phyloP scores from a whole-genome alignment of 2,329 filamentous ascomycete species.

The Aspergillus nomiae region DNA sequence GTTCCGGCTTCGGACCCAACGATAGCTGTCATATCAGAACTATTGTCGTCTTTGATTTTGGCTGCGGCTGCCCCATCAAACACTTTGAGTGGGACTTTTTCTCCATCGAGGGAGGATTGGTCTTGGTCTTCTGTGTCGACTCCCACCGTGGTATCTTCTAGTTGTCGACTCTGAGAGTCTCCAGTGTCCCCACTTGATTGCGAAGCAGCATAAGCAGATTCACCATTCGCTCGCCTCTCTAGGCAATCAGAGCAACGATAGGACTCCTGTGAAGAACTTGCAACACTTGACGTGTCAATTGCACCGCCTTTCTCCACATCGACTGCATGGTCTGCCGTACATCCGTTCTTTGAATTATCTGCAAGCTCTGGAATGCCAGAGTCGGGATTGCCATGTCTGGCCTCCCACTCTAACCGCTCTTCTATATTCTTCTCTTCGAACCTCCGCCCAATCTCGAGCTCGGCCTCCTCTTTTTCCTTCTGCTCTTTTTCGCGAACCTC shows the following conservation, averaged over 20 bases:
- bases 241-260: constrained; percentile 24
- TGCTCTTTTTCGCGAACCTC: constrained; percentile 52
- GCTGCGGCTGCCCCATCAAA: constrained; percentile 21
- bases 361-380: constrained; percentile 32
- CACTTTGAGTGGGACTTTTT: constrained; percentile 19
- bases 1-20: constrained; percentile 39
- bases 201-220: constrained; percentile 14
- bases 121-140: constrained; percentile 1
- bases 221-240: constrained; percentile 16
- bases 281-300: constrained; percentile 28
- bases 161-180: constrained; percentile 4
- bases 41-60: constrained; percentile 51
- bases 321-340: constrained; percentile 11
- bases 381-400: constrained; percentile 64
- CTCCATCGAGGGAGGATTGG: not conserved
- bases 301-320: constrained; percentile 25
- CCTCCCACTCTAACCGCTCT: constrained; percentile 69
- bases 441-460: constrained; percentile 69
- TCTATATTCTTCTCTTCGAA: constrained; percentile 48
- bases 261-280: constrained; percentile 18
- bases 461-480: constrained; percentile 62
- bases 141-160: constrained; percentile 1
- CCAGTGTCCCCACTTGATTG: constrained; percentile 9
- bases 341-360: constrained; percentile 16
- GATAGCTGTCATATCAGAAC: constrained; percentile 69